These are phyloP conservation scores for Adansonia digitata DNA, from an alignment of 345 rosid genomes.

Conservation along the genomic window DNA sequence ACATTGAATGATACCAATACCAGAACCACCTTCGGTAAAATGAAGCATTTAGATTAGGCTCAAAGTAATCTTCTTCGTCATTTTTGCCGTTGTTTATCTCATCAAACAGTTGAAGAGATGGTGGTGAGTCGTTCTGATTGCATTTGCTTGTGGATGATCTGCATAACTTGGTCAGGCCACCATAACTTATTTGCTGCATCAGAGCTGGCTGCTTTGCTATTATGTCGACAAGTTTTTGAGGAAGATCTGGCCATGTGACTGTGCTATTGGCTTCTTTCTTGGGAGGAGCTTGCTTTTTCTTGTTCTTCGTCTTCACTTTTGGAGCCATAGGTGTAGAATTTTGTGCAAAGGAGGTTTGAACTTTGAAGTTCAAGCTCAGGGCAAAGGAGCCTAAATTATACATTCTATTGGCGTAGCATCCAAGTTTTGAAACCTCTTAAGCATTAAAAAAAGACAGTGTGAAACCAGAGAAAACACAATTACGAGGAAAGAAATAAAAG, in stretches of 20 bases:
- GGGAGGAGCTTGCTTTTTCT: background rate
- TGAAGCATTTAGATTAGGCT: background rate
- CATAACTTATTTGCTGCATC: slow-evolving; percentile 2
- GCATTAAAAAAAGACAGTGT: background rate
- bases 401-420: background rate
- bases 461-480: background rate
- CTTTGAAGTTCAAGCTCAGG: background rate
- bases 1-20: background rate
- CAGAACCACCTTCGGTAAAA: background rate
- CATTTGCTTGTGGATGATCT: slow-evolving; percentile 5
- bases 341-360: background rate
- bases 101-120: slow-evolving; percentile 19
- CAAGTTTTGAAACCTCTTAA: background rate
- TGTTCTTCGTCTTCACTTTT: background rate
- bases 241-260: slow-evolving; percentile 24
- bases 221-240: slow-evolving; percentile 12
- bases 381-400: background rate
- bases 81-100: background rate
- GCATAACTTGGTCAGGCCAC: slow-evolving; percentile 25
- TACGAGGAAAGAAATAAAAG: background rate
- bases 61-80: background rate
- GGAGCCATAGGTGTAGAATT: background rate
- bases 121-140: background rate
- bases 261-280: background rate
- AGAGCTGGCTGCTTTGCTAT: slow-evolving; percentile 10